Evolutionary conservation across 352 stramenopile genomes (phyloP).

Genomic region (Phytophthora brassicae): DNA sequence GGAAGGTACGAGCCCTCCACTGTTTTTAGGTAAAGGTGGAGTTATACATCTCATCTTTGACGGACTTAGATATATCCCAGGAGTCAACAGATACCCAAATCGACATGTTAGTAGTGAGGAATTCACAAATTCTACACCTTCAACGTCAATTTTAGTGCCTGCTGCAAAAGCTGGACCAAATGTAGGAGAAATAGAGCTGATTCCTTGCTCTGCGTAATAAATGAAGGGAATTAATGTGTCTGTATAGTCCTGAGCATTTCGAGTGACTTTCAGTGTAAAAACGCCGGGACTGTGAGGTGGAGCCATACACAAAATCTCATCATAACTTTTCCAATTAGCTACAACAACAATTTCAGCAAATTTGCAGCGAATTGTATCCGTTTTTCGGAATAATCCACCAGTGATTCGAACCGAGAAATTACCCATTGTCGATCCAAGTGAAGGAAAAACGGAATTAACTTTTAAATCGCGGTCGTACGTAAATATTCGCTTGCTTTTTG

Average conservation of each 20-base stretch:
- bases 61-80: slow-evolving; percentile 80
- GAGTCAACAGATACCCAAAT: slow-evolving; percentile 85
- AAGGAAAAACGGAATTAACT: slow-evolving; percentile 76
- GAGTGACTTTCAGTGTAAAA: slow-evolving; percentile 84
- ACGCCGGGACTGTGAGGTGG: slow-evolving; percentile 64
- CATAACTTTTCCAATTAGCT: slow-evolving; percentile 61
- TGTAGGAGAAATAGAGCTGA: slow-evolving; percentile 81
- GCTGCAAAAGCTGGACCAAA: slow-evolving; percentile 82
- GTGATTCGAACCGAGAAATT: slow-evolving; percentile 89
- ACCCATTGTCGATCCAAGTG: slow-evolving; percentile 67
- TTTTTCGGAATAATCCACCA: slow-evolving; percentile 79
- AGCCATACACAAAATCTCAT: slow-evolving; percentile 76
- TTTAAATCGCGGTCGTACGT: slow-evolving; percentile 77
- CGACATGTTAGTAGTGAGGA: slow-evolving; percentile 81
- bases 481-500: slow-evolving; percentile 52
- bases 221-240: slow-evolving; percentile 62
- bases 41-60: slow-evolving; percentile 82
- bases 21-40: slow-evolving; percentile 66
- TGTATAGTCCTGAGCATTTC: slow-evolving; percentile 94
- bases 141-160: slow-evolving; percentile 85
- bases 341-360: slow-evolving; percentile 82
- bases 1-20: slow-evolving; percentile 50
- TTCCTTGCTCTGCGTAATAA: slow-evolving; percentile 80
- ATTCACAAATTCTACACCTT: slow-evolving; percentile 90
- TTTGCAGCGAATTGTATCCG: slow-evolving; percentile 76